Evolutionary conservation across 2,329 filamentous ascomycete species (phyloP), one percentile per base, ranked within the genome.

Genomic region (Pseudogymnoascus pannorum): DNA sequence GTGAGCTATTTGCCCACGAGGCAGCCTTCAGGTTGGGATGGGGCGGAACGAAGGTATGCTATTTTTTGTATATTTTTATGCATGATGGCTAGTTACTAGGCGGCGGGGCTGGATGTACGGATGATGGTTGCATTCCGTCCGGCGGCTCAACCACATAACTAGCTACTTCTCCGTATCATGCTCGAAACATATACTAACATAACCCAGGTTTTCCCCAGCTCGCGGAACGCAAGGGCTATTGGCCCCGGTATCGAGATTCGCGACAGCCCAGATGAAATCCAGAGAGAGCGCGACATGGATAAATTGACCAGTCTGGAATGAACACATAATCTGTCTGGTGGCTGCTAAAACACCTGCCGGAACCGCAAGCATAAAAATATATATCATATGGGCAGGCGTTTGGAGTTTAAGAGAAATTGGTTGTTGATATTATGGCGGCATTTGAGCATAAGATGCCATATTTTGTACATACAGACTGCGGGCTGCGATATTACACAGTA

Each of bases 1-100:
- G 94, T 68, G 94, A 99, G 77, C 77, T 99, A 59, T 93, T 99
- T 75, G 94, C 94, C 60, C 94, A 99, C 72, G 94, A 99, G 78
- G 88, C 91, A 58, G 94, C 94, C 1, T 99, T 93, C 72, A 81
- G 93, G 70, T 78, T 97, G 68, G 94, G 94, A 64, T 99, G 94
- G 94, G 87, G 89, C 66, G 88, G 88, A 60, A 97, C 94, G 63
- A 96, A 94, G 85, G 94, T 97, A 81, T 54, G 83, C 66, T 57
- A 14, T 8, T 42, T 9, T 9, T 22, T 14, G 22, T 57, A 5
- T 29, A 20, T 59, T n/a, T 48, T 26, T 11, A 14, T 35, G 22
- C 11, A 20, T 35, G 9, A 7, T 12, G 8, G 26, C 16, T 9
- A 33, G 11, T 24, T 48, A n/a, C 4, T 24, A 14, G 4, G 54